Base-by-base conservation (phyloP, 768 basidiomycete species). In the Sporobolomyces pararoseus region DNA sequence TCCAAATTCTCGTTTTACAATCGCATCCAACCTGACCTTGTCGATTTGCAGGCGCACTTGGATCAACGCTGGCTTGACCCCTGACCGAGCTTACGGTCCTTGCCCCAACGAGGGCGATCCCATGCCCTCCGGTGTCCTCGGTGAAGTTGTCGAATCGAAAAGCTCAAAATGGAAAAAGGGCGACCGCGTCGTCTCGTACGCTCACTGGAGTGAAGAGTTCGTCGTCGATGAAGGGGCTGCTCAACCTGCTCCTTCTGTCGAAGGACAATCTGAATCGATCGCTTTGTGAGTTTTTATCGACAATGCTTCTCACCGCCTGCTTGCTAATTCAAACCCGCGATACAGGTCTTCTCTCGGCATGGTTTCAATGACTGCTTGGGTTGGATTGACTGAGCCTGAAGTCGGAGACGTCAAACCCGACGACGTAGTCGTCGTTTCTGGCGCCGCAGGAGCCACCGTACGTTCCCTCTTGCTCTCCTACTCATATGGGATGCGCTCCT, bases 371-470 rank as follows among this genome's bases (percentile, higher is more conserved):
- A 70, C 79, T 2, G 79, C 79, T 37, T 79, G 63, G 53, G 58
- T 63, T 23, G 78, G 77, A 1, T 66, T 73, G 0, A 68, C 72
- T 61, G 58, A n/a, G 47, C 27, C 21, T 4, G 62, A 68, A 27
- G 71, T 76, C 49, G 75, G 75, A 39, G 34, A 77, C 13, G 51
- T 78, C 65, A 76, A 77, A 52, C 49, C 59, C 17, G 76, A 75
- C 17, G 55, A 76, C 47, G 73, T 70, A 1, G 64, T 80, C 23
- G 72, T 78, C 58, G 70, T 80, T 29, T 75, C 74, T 1, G 78
- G 78, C 29, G 79, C 78, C 10, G 79, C 79, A 2, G 79, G 79
- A 6, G 68, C 73, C n/a, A 66, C 51, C 27, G 50, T 46, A 12
- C 63, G 65, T 53, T 72, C 72, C 7, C 50, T 75, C 3, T 69